Evolutionary conservation across 176 grass and related monocot species (phyloP), one percentile per base, ranked within the genome.

Genomic region (Coix lacrymajobi): DNA sequence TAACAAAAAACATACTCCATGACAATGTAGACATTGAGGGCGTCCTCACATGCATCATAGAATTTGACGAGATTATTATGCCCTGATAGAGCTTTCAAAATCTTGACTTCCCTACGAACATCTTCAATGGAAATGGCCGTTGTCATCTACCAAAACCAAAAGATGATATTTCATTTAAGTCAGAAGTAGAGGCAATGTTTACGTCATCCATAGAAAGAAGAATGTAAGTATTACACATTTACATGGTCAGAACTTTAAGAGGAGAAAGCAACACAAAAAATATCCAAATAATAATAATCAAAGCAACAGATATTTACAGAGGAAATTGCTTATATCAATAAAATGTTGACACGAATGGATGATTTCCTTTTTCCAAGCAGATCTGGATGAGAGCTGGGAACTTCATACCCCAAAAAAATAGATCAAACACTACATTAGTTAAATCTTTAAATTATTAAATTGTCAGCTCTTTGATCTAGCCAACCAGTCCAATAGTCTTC

Each of bases 31-130:
- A 99, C 96, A 86, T 99, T 99, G 79, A 96, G 92, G 83, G 89
- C 93, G 77, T 99, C 96, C 91, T 99, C 96, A 96, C 96, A 99
- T 90, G 93, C 93, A 96, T 99, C 96, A 87, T 99, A 94, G 89
- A 96, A 99, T 88, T 90, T 99, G 80, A 99, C 91, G 57, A 99
- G 91, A 84, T 99, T 99, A 77, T 82, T 89, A 81, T 99, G 96
- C 48, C 96, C 93, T 58, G 93, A 99, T 64, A 99, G 81, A 84
- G 96, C 96, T 92, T 96, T 99, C 91, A 99, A 87, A 71, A 99
- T 96, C 91, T 96, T 99, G 74, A 99, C 93, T 65, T 99, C 96
- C 73, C 96, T 87, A 80, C 96, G 89, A 63, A 99, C 93, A 96
- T 99, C 96, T 90, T 99, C 96, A 31, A 99, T 96, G 79, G 96